Base-by-base conservation (phyloP, 1,284 basidiomycete genomes). In the Leccinum variabile region DNA sequence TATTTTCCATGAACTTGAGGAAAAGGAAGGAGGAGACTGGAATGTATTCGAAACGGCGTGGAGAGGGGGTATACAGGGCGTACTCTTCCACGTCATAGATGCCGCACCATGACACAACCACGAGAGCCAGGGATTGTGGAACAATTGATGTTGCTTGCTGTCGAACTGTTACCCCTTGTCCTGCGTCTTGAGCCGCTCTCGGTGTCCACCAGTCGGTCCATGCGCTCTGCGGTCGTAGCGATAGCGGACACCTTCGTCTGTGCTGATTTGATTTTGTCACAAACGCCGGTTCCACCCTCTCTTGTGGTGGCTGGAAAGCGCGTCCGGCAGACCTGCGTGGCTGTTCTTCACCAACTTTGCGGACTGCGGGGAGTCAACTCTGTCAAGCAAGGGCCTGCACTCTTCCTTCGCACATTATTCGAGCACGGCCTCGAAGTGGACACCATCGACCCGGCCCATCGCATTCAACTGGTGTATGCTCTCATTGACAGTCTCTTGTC, bases 401-500 rank as follows among this genome's bases (percentile, higher is more conserved):
- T 85, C 28, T 78, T 89, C 16, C 74, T 92, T 52, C 79, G 79
- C 33, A 77, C 80, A 0, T 76, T 92, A 30, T 75, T 92, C 11
- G 80, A 81, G 39, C 80, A 84, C 57, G 80, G 79, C 0, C 66
- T 78, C 3, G 67, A 70, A 22, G 71, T 72, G 33, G 71, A 74
- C 14, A 75, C 79, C 37, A 59, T 76, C 14, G 87, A 90, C 66
- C 87, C 87, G 1, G 80, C 79, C 0, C 78, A 81, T 64, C 85
- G 85, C 63, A 68, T 87, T 4, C 70, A 79, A 25, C 86, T 88
- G 66, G 75, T 84, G 3, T 84, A 84, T 68, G 75, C 75, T 55
- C 76, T 92, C 54, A 69, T 90, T 46, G 82, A 88, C 67, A 76
- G 78, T 63, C 70, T 89, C 37, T 75, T 91, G 0, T 86, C 87